Base-by-base conservation (phyloP, 805 yeast species). In the Kuraishia piskuri region DNA sequence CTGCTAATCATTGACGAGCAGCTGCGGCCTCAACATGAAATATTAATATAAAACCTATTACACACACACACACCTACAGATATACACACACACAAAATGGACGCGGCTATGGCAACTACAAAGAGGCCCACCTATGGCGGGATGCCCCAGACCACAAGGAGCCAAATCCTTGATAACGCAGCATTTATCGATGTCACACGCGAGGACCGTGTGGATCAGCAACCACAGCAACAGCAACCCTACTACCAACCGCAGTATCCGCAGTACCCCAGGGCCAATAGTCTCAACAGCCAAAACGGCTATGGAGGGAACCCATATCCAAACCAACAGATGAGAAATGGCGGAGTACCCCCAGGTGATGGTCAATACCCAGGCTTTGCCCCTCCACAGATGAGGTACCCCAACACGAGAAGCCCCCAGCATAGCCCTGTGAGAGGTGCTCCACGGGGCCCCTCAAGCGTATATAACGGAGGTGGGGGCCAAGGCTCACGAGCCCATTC, bases 121-220 rank as follows among this genome's bases (percentile, higher is more conserved):
- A 58, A 54, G 22, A 49, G 56, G 8, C 54, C 56, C 31, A 31
- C 40, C 40, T n/a, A 31, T 31, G 40, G 57, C 48, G 68, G 66
- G 25, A 58, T 61, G 50, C 61, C 64, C 3, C 57, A 58, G 46
- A 58, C 61, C 49, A 52, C 69, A 54, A 58, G 76, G 55, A 71
- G 64, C 52, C 71, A 71, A 55, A 62, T 73, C 19, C 56, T 77
- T 25, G 69, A 66, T 49, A 73, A 72, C 23, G 61, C 72, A 10
- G 82, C 79, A 0, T 66, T 61, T 55, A 76, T 79, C 26, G 81
- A 78, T 55, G 65, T 78, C 14, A 56, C 71, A 17, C 58, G 73
- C 17, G 82, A 78, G 57, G 62, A 62, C 0, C 77, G 77, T 2
- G 53, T 69, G 7, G 56, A 49, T 17, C 63, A 48, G 24, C 61